Evolutionary conservation across 129 eudicot genomes (phyloP), one percentile per base, ranked within the genome.

Genomic region (Smallanthus sonchifolius): DNA sequence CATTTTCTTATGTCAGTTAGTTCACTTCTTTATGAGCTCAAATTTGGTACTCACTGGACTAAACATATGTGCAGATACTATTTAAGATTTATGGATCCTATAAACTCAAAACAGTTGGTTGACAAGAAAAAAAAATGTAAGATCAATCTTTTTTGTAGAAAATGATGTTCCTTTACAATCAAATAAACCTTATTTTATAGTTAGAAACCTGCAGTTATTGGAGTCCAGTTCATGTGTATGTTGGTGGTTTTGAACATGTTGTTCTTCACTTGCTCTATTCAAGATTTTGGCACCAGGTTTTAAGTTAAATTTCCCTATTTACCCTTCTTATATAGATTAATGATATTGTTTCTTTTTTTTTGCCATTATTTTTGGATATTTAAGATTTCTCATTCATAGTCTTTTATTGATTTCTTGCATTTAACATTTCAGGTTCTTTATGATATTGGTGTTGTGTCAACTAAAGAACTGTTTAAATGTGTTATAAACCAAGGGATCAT

Each of bases 191-290:
- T 36, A 38, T 32, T 70, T 65, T 69, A 16, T 30, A 14, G 44
- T 57, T 11, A 30, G 8, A 54, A 51, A 48, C 69, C 15, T 71
- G 38, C 81, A 94, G 98, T 87, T 94, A 94, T 59, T 90, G 97
- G 98, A 63, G 97, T 79, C 98, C 97, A 37, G 96, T 90, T 72
- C 97, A 94, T 88, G 97, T 90, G 37, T 94, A 94, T 24, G 97
- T 90, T 70, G 98, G 98, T 62, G 98, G 98, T 76, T 96, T 97
- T 70, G 98, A 94, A 76, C 98, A 94, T 88, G 98, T 97, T 59
- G 98, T 94, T 83, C 98, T 94, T 82, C 98, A 94, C 87, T 83
- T 94, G 60, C 98, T 94, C 67, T 94, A 94, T 81, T 83, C 98
- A 57, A 87, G 98, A 68, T 94, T 94, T 82, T 94, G 98, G 98